Evolutionary conservation across 2,329 filamentous ascomycete genomes (phyloP).

Genomic region (Cladosporium sp.): DNA sequence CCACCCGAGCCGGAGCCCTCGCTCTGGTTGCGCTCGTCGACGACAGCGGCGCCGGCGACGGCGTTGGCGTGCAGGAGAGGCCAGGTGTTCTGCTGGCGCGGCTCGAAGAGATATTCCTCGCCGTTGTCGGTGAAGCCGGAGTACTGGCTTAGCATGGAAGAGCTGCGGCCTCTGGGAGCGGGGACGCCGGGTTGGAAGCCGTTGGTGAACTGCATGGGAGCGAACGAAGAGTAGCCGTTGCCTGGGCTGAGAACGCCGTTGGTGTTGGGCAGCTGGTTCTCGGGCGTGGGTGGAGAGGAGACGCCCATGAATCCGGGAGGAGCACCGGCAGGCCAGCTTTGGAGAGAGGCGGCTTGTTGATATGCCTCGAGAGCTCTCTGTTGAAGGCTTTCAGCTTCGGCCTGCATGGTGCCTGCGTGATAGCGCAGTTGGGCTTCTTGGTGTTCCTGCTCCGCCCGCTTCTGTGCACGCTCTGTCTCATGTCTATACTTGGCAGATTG

Average conservation of each 20-base stretch:
- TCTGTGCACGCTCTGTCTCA: conserved; percentile 27
- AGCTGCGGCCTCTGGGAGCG: conserved; percentile 42
- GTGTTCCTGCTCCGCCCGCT: conserved; percentile 30
- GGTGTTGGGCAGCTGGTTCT: conserved; percentile 54
- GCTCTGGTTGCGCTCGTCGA: conserved; percentile 22
- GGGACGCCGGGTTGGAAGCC: conserved; percentile 10
- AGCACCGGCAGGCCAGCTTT: conserved; percentile 22
- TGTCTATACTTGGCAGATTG: conserved; percentile 31
- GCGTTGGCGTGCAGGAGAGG: conserved; percentile 16
- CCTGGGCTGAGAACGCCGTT: conserved; percentile 22
- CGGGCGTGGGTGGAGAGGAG: conserved; percentile 51
- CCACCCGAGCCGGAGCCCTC: conserved; percentile 24
- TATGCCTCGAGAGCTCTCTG: conserved; percentile 37
- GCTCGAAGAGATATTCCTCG: conserved; percentile 24
- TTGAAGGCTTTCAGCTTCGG: conserved; percentile 33
- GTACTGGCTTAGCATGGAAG: conserved; percentile 49
- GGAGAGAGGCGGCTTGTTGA: conserved; percentile 31
- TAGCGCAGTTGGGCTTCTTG: conserved; percentile 35
- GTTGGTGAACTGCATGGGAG: conserved; percentile 14
- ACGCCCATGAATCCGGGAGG: conserved; percentile 19
- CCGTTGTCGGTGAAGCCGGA: conserved; percentile 46
- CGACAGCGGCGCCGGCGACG: conserved; percentile 14
- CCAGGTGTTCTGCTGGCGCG: conserved; percentile 22
- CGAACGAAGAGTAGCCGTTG: conserved; percentile 18
- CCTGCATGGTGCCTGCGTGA: conserved; percentile 35